Base-by-base conservation (phyloP, 2,329 filamentous ascomycete genomes). In the Colletotrichum endophyticum region DNA sequence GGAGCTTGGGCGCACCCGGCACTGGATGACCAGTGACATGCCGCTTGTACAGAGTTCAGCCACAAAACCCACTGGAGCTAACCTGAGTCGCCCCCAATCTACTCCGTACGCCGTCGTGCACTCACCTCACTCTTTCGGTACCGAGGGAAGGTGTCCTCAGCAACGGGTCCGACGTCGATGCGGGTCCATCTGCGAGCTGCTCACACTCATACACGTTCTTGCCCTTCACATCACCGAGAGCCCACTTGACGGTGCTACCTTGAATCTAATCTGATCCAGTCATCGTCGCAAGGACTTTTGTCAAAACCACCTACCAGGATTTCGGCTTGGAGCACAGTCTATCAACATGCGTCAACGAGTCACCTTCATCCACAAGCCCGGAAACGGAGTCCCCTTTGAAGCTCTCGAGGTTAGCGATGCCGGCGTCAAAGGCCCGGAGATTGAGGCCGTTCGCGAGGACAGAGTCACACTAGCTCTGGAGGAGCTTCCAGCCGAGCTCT, bases 371-470 rank as follows among this genome's bases (percentile, higher is more conserved):
- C 92, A 94, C 79, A 89, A 90, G 27, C 87, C 90, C n/a, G 91
- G 93, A 59, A 87, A 91, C 72, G 89, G 89, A 3, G 89, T 96
- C 77, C 91, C 94, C 69, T 93, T 94, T 0, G 86, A 90, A 3
- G 87, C 91, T 62, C 85, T 98, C 68, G 84, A 89, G 15, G 85
- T 98, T 59, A 86, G 87, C 61, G 85, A 88, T 59, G 86, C 88
- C 63, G 88, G 88, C 5, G 85, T 98, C 70, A 87, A 87, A 3
- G 90, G 89, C 4, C 88, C 90, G 1, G 84, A 86, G 36, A 83
- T 97, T 57, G 84, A 91, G 67, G 94, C 94, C 25, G 92, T 92
- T 16, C 93, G 95, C 79, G 95, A 99, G 85, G 95, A 97, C 82
- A 92, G 94, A 76, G 85, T 96, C 79, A 98, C 95, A 1, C 85